Evolutionary conservation across 2,329 filamentous ascomycete genomes (phyloP), one percentile per base, ranked within the genome.

Genomic region (Epichloe uncinata): DNA sequence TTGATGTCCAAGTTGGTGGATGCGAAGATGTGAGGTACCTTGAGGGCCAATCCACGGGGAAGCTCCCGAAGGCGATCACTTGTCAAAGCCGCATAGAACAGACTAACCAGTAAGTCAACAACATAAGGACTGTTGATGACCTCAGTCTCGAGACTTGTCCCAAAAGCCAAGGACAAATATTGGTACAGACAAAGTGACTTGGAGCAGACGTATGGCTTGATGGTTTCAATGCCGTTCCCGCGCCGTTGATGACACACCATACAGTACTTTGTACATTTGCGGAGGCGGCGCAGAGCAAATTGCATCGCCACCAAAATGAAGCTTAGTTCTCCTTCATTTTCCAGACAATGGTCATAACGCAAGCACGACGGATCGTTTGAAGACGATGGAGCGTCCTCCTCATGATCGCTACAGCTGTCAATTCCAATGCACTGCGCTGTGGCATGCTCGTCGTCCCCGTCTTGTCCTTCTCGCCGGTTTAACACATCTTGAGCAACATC

Each of bases 81-180:
- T 9, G 52, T 51, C 5, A 81, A 71, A 44, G 80, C 78, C 12
- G 69, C 61, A 60, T 89, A 93, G 63, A 87, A 90, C 61, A 96
- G 86, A 63, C 81, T 90, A 44, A 94, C 67, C 0, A 96, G 74
- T 2, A 96, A 72, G 61, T 96, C 90, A 12, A 95, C 85, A 1
- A 95, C 87, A 50, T 82, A 79, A 2, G 88, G 87, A 60, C 90
- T 85, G 12, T 79, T 78, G 26, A 85, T 60, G 20, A 96, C 85
- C 60, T 95, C 88, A 61, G 90, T 81, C 62, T 96, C 89, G 50
- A 95, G 80, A 57, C 81, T 88, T 2, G 87, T 85, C 0, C 89
- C 90, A 59, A 95, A 83, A 0, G 87, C 88, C n/a, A 94, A 72
- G 15, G 78, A 74, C 74, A 95, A 85, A 67, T 93, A 95, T 61